A percentile compares a stretch with the other conserved stretches of the same genome.
Conservation (phyloP, 257 asterid genomes). For the Hygrophila difformis region DNA sequence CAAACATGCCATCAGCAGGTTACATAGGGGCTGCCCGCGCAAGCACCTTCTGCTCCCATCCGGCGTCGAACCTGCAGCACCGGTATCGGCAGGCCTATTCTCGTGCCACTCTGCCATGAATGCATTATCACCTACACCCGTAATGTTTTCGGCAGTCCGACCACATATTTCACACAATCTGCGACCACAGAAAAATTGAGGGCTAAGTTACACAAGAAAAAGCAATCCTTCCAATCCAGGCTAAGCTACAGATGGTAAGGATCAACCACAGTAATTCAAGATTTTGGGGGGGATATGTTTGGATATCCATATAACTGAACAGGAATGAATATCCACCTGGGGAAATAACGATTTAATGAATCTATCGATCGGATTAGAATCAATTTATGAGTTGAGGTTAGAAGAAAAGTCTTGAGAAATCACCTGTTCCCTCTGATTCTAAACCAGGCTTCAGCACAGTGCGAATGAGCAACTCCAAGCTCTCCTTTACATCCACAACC, state of each 20-base stretch:
- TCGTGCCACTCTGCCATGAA: conserved; percentile 78
- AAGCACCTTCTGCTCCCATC: conserved; percentile 40
- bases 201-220: too few species aligned
- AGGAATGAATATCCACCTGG: too few species aligned
- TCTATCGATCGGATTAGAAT: neutral
- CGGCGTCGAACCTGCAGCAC: conserved; percentile 4
- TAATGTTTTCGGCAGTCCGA: conserved; percentile 44
- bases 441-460: conserved; percentile 76
- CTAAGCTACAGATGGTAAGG: neutral
- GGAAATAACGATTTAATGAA: too few species aligned
- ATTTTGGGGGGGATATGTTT: too few species aligned
- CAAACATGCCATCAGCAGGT: conserved; percentile 69
- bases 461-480: conserved; percentile 59
- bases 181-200: conserved; percentile 20
- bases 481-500: conserved; percentile 93
- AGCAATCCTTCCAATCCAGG: too few species aligned
- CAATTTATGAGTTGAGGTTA: neutral
- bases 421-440: conserved; percentile 66
- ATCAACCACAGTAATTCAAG: conserved; percentile 13
- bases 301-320: too few species aligned
- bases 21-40: conserved; percentile 58
- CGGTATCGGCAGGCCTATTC: conserved; percentile 15
- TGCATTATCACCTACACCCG: conserved; percentile 31
- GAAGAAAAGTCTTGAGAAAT: conserved; percentile 1
- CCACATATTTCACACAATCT: conserved; percentile 85